Evolutionary conservation across 2,329 filamentous ascomycete genomes (phyloP).

Genomic region (Trichoderma arundinaceum): DNA sequence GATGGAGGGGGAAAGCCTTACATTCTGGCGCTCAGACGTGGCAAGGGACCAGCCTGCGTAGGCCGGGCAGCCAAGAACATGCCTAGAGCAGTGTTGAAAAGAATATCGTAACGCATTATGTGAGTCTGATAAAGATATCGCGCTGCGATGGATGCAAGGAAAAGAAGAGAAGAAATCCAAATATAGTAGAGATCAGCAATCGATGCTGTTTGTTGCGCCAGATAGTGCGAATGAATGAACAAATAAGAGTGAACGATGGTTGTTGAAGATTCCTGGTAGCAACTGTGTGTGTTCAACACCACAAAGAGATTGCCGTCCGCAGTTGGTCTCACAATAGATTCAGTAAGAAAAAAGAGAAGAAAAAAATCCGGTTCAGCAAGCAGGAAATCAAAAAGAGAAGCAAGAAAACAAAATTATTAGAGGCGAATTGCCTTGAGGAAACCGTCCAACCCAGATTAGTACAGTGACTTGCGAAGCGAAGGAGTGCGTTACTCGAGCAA

Average conservation of each 20-base stretch:
- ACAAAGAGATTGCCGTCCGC: constrained; percentile 15
- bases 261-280: not conserved
- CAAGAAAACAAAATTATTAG: not conserved
- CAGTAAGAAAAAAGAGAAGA: not conserved
- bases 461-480: constrained; percentile 13
- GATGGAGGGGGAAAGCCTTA: constrained; percentile 34
- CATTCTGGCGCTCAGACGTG: constrained; percentile 42
- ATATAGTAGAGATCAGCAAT: constrained; percentile 11
- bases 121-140: not conserved
- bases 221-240: not conserved
- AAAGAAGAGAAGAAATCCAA: not conserved
- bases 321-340: not conserved
- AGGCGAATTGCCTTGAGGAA: not conserved
- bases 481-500: constrained; percentile 20
- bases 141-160: constrained; percentile 1
- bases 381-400: not conserved
- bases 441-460: not conserved
- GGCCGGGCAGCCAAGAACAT: constrained; percentile 41
- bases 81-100: constrained; percentile 37
- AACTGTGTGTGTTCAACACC: constrained; percentile 21
- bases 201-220: not conserved
- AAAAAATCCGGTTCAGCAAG: not conserved
- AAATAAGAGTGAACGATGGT: constrained; percentile 13
- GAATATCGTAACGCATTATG: constrained; percentile 37
- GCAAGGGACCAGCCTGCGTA: constrained; percentile 46